Evolutionary conservation across 1,139 yeast genomes (phyloP).

Genomic region (Debaryomycetaceae sp.): DNA sequence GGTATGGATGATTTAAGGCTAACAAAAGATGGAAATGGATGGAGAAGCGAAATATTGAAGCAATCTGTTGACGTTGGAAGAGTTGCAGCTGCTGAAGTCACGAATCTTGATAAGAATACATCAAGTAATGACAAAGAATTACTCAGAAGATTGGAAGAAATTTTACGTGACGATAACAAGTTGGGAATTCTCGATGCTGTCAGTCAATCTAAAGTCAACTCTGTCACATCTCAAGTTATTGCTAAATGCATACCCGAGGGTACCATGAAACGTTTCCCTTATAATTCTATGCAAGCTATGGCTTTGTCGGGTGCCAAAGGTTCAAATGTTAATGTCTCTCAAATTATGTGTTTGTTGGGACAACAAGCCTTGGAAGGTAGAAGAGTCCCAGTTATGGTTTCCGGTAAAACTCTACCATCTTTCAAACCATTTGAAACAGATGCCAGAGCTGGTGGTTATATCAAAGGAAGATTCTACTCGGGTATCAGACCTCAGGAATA

Average conservation of each 20-base stretch:
- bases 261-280: constrained; percentile 91
- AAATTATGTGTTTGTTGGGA: constrained; percentile 98
- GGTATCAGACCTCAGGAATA: constrained; percentile 99
- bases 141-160: constrained; percentile 85
- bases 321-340: constrained; percentile 96
- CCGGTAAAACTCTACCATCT: constrained; percentile 95
- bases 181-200: constrained; percentile 94
- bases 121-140: constrained; percentile 70
- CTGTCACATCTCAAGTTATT: constrained; percentile 90
- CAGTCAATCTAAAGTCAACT: constrained; percentile 88
- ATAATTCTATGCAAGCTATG: constrained; percentile 98
- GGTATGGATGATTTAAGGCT: constrained; percentile 99
- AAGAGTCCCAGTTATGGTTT: constrained; percentile 98
- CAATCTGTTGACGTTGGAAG: constrained; percentile 82
- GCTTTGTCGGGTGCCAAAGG: constrained; percentile 99
- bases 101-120: constrained; percentile 67
- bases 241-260: constrained; percentile 94
- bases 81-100: constrained; percentile 90
- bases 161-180: constrained; percentile 88
- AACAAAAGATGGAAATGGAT: constrained; percentile 83
- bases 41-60: constrained; percentile 81
- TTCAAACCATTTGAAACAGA: constrained; percentile 96
- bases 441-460: constrained; percentile 98
- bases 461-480: constrained; percentile 94
- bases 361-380: constrained; percentile 99